Percentiles rank a stretch among this genome's conserved stretches.
Evolutionary conservation across 2,329 filamentous ascomycete genomes (phyloP).

Genomic region (Sarocladium brachiariae): DNA sequence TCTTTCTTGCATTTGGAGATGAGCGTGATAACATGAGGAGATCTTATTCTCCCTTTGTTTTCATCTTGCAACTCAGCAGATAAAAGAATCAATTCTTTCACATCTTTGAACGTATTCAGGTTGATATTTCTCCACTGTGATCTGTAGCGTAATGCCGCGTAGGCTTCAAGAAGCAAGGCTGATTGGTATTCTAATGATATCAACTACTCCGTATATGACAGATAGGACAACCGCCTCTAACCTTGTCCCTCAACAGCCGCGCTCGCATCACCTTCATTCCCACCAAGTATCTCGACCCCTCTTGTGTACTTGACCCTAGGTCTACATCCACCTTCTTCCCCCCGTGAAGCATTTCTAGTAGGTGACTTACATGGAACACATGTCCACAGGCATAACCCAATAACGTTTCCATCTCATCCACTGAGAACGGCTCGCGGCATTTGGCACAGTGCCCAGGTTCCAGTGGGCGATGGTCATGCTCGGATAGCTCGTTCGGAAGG

Average conservation of each 20-base stretch:
- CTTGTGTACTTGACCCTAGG: slow-evolving; percentile 35
- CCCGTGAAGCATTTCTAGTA: slow-evolving; percentile 49
- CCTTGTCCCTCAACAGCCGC: slow-evolving; percentile 64
- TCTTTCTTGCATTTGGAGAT: no score
- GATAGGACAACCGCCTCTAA: slow-evolving; percentile 58
- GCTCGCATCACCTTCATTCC: slow-evolving; percentile 85
- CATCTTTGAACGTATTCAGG: no score
- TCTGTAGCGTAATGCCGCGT: background rate
- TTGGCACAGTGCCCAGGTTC: slow-evolving; percentile 52
- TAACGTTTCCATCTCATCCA: slow-evolving; percentile 62
- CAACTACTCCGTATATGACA: slow-evolving; percentile 30
- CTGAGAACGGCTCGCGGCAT: slow-evolving; percentile 49
- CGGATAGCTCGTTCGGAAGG: slow-evolving; percentile 13
- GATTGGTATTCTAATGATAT: slow-evolving; percentile 13
- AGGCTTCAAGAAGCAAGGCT: background rate
- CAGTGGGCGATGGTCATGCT: slow-evolving; percentile 25
- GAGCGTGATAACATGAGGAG: no score
- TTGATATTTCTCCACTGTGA: no score
- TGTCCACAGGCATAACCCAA: slow-evolving; percentile 79
- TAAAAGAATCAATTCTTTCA: no score
- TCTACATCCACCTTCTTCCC: slow-evolving; percentile 38
- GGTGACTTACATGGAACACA: slow-evolving; percentile 69
- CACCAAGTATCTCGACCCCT: slow-evolving; percentile 54
- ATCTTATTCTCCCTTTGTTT: no score
- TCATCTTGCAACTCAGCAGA: background rate